Conservation (phyloP, 148 eudicot species). For the Rhododendron molle region DNA sequence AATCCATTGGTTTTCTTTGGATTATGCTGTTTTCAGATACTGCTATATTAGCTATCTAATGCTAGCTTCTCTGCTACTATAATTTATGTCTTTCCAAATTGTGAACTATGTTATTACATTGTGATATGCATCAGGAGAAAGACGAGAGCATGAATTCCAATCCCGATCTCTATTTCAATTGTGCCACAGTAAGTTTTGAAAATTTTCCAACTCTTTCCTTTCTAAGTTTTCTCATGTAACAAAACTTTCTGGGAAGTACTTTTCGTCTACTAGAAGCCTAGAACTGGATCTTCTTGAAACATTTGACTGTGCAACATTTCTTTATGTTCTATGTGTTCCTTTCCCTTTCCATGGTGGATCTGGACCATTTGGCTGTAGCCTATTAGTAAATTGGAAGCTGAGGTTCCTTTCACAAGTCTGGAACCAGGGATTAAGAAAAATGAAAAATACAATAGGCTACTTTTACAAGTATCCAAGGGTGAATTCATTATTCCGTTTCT, state of each 20-base stretch:
- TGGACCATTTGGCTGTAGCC: background rate
- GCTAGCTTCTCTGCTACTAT: background rate
- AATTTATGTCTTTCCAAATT: background rate
- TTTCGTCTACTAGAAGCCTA: background rate
- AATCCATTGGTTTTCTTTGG: conserved; percentile 7
- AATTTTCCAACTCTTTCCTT: background rate
- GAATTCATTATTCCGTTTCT: background rate
- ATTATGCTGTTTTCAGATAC: background rate
- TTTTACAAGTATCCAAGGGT: background rate
- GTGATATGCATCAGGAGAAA: conserved; percentile 61
- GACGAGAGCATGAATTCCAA: conserved; percentile 77
- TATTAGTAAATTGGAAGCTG: background rate
- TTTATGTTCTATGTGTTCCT: background rate
- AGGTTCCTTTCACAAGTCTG: background rate
- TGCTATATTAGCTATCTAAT: background rate
- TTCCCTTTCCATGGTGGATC: background rate
- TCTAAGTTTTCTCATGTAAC: background rate
- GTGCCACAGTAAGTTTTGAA: conserved; percentile 66
- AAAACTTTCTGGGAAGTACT: background rate
- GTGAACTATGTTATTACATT: conserved; percentile 15
- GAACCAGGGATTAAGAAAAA: background rate
- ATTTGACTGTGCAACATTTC: background rate
- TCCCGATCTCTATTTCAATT: conserved; percentile 86
- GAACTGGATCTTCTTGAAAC: background rate
- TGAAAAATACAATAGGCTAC: background rate